Percentiles rank a stretch among this genome's conserved stretches.
These are phyloP conservation scores for Conoideocrella luteorostrata DNA, from an alignment of 2,329 filamentous ascomycete species.

Conservation along the genomic window DNA sequence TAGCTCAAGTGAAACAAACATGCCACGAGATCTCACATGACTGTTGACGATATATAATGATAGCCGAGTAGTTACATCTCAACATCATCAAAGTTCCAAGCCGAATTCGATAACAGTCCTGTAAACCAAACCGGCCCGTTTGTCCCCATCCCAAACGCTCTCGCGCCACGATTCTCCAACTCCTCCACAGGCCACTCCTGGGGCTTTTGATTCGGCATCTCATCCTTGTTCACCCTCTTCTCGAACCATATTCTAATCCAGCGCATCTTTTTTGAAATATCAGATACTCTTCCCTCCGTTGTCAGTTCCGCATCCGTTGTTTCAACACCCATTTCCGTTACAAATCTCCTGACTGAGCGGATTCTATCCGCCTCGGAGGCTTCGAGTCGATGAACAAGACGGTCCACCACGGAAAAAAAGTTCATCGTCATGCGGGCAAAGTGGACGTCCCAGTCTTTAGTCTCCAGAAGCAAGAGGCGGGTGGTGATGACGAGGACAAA, in stretches of 20 bases:
- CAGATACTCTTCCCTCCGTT: constrained; percentile 3
- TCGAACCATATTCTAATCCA: constrained; percentile 27
- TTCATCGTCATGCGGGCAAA: constrained; percentile 15
- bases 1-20: too few relatives aligned
- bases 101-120: constrained; percentile 18
- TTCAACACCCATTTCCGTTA: constrained; percentile 15
- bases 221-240: constrained; percentile 12
- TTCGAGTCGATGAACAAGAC: constrained; percentile 9
- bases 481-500: constrained; percentile 14
- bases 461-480: constrained; percentile 17
- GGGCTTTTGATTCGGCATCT: constrained; percentile 6
- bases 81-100: constrained; percentile 16
- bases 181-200: constrained; percentile 11
- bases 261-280: constrained; percentile 14
- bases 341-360: constrained; percentile 10
- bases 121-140: constrained; percentile 14
- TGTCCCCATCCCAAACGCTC: not conserved
- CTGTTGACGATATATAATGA: too few relatives aligned
- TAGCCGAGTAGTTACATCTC: constrained; percentile 1
- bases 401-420: constrained; percentile 12
- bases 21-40: too few relatives aligned
- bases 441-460: constrained; percentile 17
- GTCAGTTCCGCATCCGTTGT: constrained; percentile 15
- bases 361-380: constrained; percentile 9
- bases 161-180: not conserved